Evolutionary conservation across 345 rosid genomes (phyloP).

Genomic region (Bretschneidera sinensis): DNA sequence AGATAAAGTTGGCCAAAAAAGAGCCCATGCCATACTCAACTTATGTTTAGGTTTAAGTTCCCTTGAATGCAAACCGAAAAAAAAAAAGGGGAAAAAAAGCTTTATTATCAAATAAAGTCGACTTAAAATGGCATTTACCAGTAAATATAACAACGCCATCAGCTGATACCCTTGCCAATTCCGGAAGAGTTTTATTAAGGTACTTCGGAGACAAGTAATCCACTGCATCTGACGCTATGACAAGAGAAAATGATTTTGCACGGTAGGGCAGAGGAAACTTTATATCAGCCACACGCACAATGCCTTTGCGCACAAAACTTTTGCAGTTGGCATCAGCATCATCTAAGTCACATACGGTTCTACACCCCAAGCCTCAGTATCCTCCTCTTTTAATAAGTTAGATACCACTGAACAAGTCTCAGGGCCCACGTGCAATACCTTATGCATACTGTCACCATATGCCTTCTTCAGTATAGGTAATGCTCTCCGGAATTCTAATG

Average conservation of each 20-base stretch:
- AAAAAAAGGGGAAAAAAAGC: no score
- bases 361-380: constrained; percentile 56
- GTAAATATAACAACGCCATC: constrained; percentile 54
- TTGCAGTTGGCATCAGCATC: constrained; percentile 51
- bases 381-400: constrained; percentile 52
- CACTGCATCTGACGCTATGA: constrained; percentile 60
- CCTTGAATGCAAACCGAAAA: background rate
- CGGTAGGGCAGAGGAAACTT: constrained; percentile 61
- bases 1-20: background rate
- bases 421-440: constrained; percentile 65
- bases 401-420: constrained; percentile 65
- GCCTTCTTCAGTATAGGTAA: constrained; percentile 55
- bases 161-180: constrained; percentile 56
- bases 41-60: background rate
- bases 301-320: constrained; percentile 48
- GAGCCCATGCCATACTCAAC: background rate
- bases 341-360: constrained; percentile 75
- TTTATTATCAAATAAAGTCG: background rate
- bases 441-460: constrained; percentile 60
- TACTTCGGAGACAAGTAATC: constrained; percentile 74
- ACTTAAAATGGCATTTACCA: constrained; percentile 32
- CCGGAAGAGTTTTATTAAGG: constrained; percentile 61
- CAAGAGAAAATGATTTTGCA: constrained; percentile 63
- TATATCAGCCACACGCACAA: constrained; percentile 56
- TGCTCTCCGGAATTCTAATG: constrained; percentile 47